A percentile compares a stretch with the other conserved stretches of the same genome.
Evolutionary conservation across 2,329 filamentous ascomycete species (phyloP).

Genomic region (Macrophomina pseudophaseolina): DNA sequence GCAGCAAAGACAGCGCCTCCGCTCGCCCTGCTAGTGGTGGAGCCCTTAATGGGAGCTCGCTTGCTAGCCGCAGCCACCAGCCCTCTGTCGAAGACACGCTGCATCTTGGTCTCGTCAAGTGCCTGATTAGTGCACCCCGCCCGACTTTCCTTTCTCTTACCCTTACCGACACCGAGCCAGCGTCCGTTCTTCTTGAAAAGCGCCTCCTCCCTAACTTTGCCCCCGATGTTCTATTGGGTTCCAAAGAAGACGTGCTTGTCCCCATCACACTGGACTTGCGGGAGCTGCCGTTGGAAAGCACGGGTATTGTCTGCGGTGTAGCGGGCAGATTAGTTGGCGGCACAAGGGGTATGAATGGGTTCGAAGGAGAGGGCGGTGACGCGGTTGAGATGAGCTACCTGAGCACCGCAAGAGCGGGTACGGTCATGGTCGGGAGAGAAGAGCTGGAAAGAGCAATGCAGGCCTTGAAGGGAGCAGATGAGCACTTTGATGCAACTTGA

Average conservation of each 20-base stretch:
- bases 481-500: constrained; percentile 31
- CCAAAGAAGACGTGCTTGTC: constrained; percentile 72
- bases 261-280: constrained; percentile 89
- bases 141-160: constrained; percentile 77
- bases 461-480: constrained; percentile 60
- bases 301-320: constrained; percentile 93
- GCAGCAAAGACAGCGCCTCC: constrained; percentile 53
- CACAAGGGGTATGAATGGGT: constrained; percentile 54
- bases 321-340: constrained; percentile 81
- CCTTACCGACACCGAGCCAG: constrained; percentile 73
- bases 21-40: constrained; percentile 26
- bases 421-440: constrained; percentile 80
- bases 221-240: constrained; percentile 72
- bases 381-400: constrained; percentile 84
- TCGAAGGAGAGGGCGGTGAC: constrained; percentile 40
- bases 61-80: constrained; percentile 36
- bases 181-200: constrained; percentile 75
- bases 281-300: constrained; percentile 81
- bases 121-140: constrained; percentile 53
- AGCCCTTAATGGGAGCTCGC: constrained; percentile 15
- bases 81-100: constrained; percentile 49
- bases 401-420: constrained; percentile 85
- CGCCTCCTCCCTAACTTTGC: constrained; percentile 62
- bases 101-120: constrained; percentile 54
- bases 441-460: constrained; percentile 75